Base-by-base conservation (phyloP, 495 filamentous ascomycete genomes). In the Chaetomium tenue region DNA sequence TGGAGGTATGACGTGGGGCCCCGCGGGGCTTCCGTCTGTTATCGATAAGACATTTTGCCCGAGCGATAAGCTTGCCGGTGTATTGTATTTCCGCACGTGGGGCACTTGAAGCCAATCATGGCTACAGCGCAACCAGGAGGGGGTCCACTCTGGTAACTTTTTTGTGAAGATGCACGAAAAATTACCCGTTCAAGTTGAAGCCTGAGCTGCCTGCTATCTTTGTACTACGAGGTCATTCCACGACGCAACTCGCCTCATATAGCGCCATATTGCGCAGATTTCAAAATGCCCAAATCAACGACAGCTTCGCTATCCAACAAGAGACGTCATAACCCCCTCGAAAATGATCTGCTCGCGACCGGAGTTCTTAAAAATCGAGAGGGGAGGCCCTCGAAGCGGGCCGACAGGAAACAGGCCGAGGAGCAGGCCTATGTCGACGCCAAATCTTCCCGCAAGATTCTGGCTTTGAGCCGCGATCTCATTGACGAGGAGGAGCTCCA, bases 401-500 rank as follows among this genome's bases (percentile, higher is more conserved):
- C 82, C 53, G 75, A 77, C 44, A 77, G 80, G 30, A 82, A 87
- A 26, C 80, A 85, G 33, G 83, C 87, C 23, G 84, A 84, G 53
- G 84, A 88, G 68, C 84, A 90, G 55, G 79, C 82, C 65, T 96
- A 85, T 71, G 82, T 98, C 60, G 93, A 97, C 74, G 88, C 92
- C 53, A 91, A 90, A 70, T 83, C 91, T 40, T 96, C 93, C 48
- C 82, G 88, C 63, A 92, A 91, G 71, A 97, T 98, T 74, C 74
- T 98, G 63, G 86, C 88, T 63, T 90, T 97, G 69, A 93, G 91
- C 46, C 87, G 91, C 66, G 89, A 91, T 66, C 78, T 96, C 47
- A 87, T 85, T 15, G 90, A 93, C 28, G 92, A 96, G 73, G 88
- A 89, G 22, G 57, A 67, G 20, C 56, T 30, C 58, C 68, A 77